Base-by-base conservation (phyloP, 768 basidiomycete species). In the Coprinopsis marcescibilis region DNA sequence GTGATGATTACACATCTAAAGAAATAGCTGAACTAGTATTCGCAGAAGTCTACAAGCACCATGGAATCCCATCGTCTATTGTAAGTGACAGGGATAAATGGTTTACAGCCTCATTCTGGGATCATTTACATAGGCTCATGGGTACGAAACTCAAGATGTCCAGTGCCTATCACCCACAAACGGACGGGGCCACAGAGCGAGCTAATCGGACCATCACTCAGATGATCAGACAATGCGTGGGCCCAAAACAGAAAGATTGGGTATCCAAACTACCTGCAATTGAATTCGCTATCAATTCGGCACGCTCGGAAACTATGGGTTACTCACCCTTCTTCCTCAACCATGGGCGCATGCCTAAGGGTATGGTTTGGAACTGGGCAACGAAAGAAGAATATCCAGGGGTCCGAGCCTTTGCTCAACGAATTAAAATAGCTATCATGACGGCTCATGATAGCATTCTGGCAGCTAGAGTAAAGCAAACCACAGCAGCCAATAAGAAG, bases 161-260 rank as follows among this genome's bases (percentile, higher is more conserved):
- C 8, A 55, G 53, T 27, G 50, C 50, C 1, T 63, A 60, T 34
- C 70, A 71, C 43, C 69, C 67, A 1, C 61, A 72, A 42, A 63
- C 67, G 1, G 66, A 69, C 51, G 69, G 68, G 0, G 49, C 57
- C 1, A 66, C 63, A 0, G 66, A 72, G 49, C 48, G 60, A 1
- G 61, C 62, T 1, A 68, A 64, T 36, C 48, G 53, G n/a, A 64
- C 64, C 0, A 48, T 66, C 2, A 47, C 20, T 0, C 53, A 55
- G 37, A 51, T 55, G 53, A 10, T 55, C 2, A 17, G 47, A 8
- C 38, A 46, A 32, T 49, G 43, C 19, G 36, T 55, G 0, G 15
- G 36, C 6, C 20, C 40, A 2, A 39, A 35, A 2, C 53, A 55
- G 36, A 51, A 38, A 29, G 50, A 55, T 24, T 55, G 53, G 50